These are phyloP conservation scores for Xylaria scruposa DNA, from an alignment of 495 filamentous ascomycete genomes.

Conservation along the genomic window DNA sequence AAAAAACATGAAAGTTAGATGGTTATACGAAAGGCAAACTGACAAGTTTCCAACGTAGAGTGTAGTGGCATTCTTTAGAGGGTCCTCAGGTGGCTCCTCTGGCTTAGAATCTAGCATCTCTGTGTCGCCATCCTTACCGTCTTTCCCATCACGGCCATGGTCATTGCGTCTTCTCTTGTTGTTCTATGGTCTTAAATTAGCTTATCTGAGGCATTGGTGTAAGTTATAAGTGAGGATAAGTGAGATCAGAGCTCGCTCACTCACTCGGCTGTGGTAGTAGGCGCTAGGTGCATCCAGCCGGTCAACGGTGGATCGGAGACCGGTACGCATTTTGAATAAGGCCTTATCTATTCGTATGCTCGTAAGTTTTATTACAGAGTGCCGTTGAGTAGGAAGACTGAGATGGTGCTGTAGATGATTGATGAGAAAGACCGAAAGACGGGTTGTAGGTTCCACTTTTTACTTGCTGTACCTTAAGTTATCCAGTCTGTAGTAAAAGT, in stretches of 20 bases:
- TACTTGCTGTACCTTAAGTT: constrained; percentile 11
- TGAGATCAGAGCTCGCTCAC: constrained; percentile 24
- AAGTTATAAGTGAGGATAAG: constrained; percentile 26
- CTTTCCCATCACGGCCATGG: constrained; percentile 53
- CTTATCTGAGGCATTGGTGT: background rate
- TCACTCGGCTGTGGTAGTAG: constrained; percentile 81
- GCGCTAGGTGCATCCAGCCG: constrained; percentile 87
- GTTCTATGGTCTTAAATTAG: constrained; percentile 56
- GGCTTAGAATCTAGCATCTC: constrained; percentile 54
- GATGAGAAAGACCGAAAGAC: constrained; percentile 13
- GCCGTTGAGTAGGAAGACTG: constrained; percentile 4
- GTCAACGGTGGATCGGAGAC: constrained; percentile 72
- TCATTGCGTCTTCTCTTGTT: constrained; percentile 68
- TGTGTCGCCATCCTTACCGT: constrained; percentile 61
- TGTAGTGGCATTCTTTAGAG: constrained; percentile 85
- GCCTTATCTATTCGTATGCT: background rate
- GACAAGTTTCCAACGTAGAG: constrained; percentile 98
- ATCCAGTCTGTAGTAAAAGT: background rate
- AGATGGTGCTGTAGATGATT: background rate
- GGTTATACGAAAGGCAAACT: constrained; percentile 40
- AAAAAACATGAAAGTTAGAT: constrained; percentile 6
- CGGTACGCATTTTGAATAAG: constrained; percentile 28
- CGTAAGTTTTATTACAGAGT: background rate
- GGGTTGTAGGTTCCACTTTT: constrained; percentile 12
- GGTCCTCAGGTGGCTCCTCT: constrained; percentile 68